Evolutionary conservation across 345 rosid genomes (phyloP), one percentile per base, ranked within the genome.

Genomic region (Laguncularia racemosa): DNA sequence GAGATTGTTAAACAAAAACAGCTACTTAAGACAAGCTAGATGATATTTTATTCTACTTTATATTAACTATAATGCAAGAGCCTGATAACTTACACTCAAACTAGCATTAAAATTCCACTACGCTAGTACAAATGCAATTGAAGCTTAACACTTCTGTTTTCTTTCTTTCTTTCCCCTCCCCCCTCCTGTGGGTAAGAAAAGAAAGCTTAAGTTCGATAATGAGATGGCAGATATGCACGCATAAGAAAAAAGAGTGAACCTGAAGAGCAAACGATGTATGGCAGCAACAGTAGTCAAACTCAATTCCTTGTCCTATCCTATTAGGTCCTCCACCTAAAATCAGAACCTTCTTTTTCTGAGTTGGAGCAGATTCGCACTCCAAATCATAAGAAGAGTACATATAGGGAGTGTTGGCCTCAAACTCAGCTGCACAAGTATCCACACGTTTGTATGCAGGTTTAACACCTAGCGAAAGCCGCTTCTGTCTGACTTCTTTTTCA

Each of bases 271-370:
- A 93, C 38, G 99, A 93, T 13, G 97, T 77, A 69, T 89, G 99
- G 74, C 99, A 93, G 67, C 99, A 93, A 62, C 99, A 93, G 78
- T 93, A 93, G 75, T 93, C 99, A 62, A 93, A 93, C 60, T 93
- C 99, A 67, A 93, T 93, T 53, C 97, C 97, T 71, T 89, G 99
- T 21, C 97, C 99, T 61, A 93, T 89, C 62, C 97, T 85, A 71
- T 93, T 93, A 28, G 97, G 99, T 56, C 99, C 99, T 70, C 99
- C 99, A 55, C 96, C 97, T 62, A 93, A 76, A 75, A 93, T 93
- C 88, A 93, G 62, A 60, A 89, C 95, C 81, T 93, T 89, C 72
- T 79, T 85, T 70, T 60, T 83, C 59, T 17, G 66, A 55, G 84
- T 89, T 20, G 99, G 95, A 58, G 83, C 84, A 62, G 99, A 89